Percentiles rank a stretch among this genome's conserved stretches.
phyloP scores from a whole-genome alignment of 2,329 filamentous ascomycete genomes.

The Calonectria hongkongensis region DNA sequence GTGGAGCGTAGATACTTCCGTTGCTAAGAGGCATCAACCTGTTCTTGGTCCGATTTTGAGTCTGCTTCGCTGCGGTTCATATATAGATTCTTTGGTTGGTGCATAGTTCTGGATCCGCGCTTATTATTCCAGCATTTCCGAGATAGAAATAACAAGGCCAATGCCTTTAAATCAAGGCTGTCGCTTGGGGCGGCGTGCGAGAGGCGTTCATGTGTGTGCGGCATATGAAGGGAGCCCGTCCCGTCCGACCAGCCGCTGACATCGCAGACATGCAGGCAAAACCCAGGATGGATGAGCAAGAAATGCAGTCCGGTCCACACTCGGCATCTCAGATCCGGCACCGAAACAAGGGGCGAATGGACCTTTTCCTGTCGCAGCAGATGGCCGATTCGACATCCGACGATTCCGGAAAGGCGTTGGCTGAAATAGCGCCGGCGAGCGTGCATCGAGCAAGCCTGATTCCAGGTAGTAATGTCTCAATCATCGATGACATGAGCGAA shows the following conservation, averaged over 20 bases:
- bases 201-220: slow-evolving; percentile 15
- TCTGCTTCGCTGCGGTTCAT: slow-evolving; percentile 1
- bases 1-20: slow-evolving; percentile 92
- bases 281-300: background rate
- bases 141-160: slow-evolving; percentile 20
- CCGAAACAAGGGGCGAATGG: slow-evolving; percentile 20
- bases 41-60: background rate
- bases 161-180: background rate
- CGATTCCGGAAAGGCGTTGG: slow-evolving; percentile 32
- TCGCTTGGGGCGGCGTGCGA: slow-evolving; percentile 19
- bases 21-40: slow-evolving; percentile 71
- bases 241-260: slow-evolving; percentile 13
- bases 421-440: background rate
- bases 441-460: background rate
- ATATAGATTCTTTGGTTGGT: slow-evolving; percentile 22
- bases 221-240: slow-evolving; percentile 23
- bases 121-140: background rate
- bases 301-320: slow-evolving; percentile 27
- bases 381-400: slow-evolving; percentile 33
- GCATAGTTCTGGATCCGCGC: background rate
- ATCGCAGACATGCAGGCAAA: background rate
- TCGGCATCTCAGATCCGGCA: slow-evolving; percentile 24
- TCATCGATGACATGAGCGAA: slow-evolving; percentile 31
- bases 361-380: background rate
- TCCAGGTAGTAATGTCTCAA: slow-evolving; percentile 30